These are phyloP conservation scores for Didymella glomerata DNA, from an alignment of 2,329 filamentous ascomycete species.

Conservation along the genomic window DNA sequence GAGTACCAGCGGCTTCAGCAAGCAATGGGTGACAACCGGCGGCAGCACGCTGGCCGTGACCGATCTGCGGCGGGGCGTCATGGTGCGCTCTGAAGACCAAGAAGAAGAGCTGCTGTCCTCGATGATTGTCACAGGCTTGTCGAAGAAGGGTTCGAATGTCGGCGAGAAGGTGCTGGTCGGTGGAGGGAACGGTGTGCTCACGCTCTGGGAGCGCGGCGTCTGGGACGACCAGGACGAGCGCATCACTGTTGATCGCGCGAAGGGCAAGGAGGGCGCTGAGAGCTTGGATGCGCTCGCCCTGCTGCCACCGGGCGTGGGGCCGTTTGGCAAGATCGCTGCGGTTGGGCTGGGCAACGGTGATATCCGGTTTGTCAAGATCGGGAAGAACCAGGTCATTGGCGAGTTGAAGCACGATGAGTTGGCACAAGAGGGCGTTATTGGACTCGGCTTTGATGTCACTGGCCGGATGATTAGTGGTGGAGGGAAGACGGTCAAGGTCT, in stretches of 20 bases:
- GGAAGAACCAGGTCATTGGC: conserved; percentile 73
- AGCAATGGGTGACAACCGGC: conserved; percentile 94
- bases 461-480: conserved; percentile 91
- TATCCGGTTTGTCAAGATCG: conserved; percentile 79
- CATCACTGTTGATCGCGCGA: conserved; percentile 73
- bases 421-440: conserved; percentile 75
- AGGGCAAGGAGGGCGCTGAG: conserved; percentile 71
- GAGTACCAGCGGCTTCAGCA: conserved; percentile 87
- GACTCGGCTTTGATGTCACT: conserved; percentile 81
- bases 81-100: conserved; percentile 91
- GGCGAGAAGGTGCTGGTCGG: conserved; percentile 80
- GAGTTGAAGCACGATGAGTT: conserved; percentile 81
- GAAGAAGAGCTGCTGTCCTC: conserved; percentile 91
- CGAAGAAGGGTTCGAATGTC: conserved; percentile 72
- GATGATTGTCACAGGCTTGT: conserved; percentile 77
- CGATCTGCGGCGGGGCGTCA: conserved; percentile 83
- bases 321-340: conserved; percentile 74
- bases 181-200: conserved; percentile 81
- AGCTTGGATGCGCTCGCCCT: conserved; percentile 80
- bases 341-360: conserved; percentile 84
- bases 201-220: conserved; percentile 90
- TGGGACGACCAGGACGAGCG: conserved; percentile 97
- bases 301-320: conserved; percentile 74
- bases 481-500: conserved; percentile 86
- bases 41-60: conserved; percentile 90